These are phyloP conservation scores for Ophiostoma sp. DNA, from an alignment of 2,329 filamentous ascomycete genomes.

Conservation along the genomic window DNA sequence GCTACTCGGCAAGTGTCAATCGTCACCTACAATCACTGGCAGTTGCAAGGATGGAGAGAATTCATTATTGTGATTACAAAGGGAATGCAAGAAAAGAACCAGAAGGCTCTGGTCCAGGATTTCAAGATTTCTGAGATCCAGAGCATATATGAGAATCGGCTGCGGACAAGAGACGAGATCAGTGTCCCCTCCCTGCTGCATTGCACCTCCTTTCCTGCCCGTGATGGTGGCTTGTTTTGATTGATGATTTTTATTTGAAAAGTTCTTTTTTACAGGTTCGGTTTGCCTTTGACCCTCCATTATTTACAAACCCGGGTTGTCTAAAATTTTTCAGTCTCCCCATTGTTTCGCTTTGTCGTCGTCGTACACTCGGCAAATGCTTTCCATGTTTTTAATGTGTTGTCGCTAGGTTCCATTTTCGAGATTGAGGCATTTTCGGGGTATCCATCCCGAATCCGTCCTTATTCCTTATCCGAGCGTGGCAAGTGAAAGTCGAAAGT, in stretches of 20 bases:
- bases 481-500: slow-evolving; percentile 19
- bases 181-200: neutral
- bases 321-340: slow-evolving; percentile 22
- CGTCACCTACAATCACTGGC: neutral
- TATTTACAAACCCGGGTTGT: slow-evolving; percentile 24
- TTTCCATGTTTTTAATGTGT: slow-evolving; percentile 21
- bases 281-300: slow-evolving; percentile 25
- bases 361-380: slow-evolving; percentile 25
- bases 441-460: slow-evolving; percentile 8
- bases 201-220: neutral
- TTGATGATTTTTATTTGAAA: slow-evolving; percentile 23
- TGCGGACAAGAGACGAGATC: neutral
- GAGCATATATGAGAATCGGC: neutral
- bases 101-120: neutral
- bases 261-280: slow-evolving; percentile 22
- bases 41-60: neutral
- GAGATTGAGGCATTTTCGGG: slow-evolving; percentile 21
- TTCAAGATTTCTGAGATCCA: neutral
- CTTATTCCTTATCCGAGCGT: slow-evolving; percentile 10
- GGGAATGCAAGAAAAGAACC: slow-evolving; percentile 6
- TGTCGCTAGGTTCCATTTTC: slow-evolving; percentile 22
- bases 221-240: neutral
- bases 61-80: slow-evolving; percentile 6
- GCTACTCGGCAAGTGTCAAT: neutral
- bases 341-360: slow-evolving; percentile 24